Conservation (phyloP, 306 rosid genomes). For the Casuarina cunninghamiana region DNA sequence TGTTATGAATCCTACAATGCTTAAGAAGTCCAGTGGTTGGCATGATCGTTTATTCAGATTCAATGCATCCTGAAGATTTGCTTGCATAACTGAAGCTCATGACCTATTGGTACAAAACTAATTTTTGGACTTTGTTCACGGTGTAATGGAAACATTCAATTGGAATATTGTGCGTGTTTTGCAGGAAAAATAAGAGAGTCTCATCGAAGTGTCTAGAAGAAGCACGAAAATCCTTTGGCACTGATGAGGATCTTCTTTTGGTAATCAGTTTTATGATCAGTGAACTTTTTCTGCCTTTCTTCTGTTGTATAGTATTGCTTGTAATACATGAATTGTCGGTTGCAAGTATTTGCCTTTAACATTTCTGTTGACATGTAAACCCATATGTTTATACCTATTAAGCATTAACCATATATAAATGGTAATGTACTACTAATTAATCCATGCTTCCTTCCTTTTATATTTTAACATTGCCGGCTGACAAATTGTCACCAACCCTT, state of each 20-base stretch:
- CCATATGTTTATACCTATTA: neutral
- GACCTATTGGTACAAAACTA: neutral
- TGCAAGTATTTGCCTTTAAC: neutral
- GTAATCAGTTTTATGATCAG: constrained; percentile 39
- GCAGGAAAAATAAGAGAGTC: constrained; percentile 74
- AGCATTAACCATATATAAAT: neutral
- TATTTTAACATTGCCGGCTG: neutral
- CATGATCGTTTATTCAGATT: neutral
- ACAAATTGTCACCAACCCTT: neutral
- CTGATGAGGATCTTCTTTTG: constrained; percentile 95
- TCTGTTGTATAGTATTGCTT: neutral
- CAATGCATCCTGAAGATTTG: neutral
- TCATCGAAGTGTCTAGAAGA: constrained; percentile 77
- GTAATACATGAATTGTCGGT: neutral
- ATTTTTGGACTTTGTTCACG: neutral
- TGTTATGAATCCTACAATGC: neutral
- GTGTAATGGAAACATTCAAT: neutral
- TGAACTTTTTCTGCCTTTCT: constrained; percentile 16
- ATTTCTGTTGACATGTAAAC: neutral
- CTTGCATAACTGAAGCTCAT: neutral
- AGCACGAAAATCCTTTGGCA: constrained; percentile 92
- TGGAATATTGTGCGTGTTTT: constrained; percentile 27
- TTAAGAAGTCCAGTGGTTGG: neutral
- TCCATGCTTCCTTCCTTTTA: neutral
- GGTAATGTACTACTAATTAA: neutral